Conservation (phyloP, 75 land plant genomes). For the Larix kaempferi region DNA sequence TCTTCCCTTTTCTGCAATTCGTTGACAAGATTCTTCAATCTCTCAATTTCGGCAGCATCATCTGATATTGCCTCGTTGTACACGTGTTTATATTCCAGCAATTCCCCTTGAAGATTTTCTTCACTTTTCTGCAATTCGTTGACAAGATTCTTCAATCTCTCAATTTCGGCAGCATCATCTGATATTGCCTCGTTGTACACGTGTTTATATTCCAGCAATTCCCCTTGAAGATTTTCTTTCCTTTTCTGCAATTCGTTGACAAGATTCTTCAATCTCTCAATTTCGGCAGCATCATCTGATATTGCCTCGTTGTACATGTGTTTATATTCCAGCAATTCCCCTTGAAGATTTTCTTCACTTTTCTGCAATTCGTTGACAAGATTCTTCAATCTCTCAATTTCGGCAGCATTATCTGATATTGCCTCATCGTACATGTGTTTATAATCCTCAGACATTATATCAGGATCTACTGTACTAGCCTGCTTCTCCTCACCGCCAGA, state of each 20-base stretch:
- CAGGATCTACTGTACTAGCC: background rate
- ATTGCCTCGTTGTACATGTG: constrained; percentile 12
- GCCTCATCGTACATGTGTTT: constrained; percentile 8
- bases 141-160: constrained; percentile 38
- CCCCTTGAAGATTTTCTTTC: constrained; percentile 62
- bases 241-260: constrained; percentile 58
- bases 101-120: constrained; percentile 55
- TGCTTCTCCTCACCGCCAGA: background rate
- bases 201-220: constrained; percentile 62
- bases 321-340: constrained; percentile 63
- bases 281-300: constrained; percentile 49
- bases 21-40: constrained; percentile 38
- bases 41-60: constrained; percentile 51
- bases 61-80: constrained; percentile 14
- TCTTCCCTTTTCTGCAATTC: constrained; percentile 67
- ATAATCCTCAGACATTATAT: constrained; percentile 11
- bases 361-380: constrained; percentile 52
- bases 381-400: constrained; percentile 26
- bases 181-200: constrained; percentile 6
- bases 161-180: constrained; percentile 55
- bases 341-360: constrained; percentile 68
- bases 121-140: constrained; percentile 63
- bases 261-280: constrained; percentile 35
- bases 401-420: constrained; percentile 4
- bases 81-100: constrained; percentile 52